Conservation (phyloP, 345 rosid species). For the Brassica nigra region DNA sequence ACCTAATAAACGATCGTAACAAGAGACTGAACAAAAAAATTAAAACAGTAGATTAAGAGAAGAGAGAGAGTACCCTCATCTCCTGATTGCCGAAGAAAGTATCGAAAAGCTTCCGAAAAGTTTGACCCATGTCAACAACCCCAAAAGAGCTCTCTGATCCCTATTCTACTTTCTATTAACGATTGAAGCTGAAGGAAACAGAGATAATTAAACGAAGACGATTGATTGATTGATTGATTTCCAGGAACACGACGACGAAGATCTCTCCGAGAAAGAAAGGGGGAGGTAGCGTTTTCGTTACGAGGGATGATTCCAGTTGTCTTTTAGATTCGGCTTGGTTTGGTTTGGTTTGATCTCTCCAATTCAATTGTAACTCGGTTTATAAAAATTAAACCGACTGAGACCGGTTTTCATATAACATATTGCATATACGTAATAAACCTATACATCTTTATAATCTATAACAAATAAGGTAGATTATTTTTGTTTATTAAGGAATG, state of each 20-base stretch:
- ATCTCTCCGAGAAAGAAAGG: not conserved
- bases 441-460: not conserved
- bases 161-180: no score
- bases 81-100: conserved; percentile 84
- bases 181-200: not conserved
- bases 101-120: conserved; percentile 88
- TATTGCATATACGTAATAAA: no score
- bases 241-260: not conserved
- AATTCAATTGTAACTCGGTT: not conserved
- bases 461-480: no score
- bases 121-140: conserved; percentile 65
- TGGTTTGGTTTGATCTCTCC: not conserved
- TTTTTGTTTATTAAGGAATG: not conserved
- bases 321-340: not conserved
- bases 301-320: not conserved
- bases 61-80: conserved; percentile 64
- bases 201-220: conserved; percentile 12
- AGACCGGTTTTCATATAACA: no score
- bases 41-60: conserved; percentile 11
- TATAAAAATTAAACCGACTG: not conserved
- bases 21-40: conserved; percentile 27
- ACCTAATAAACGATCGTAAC: conserved; percentile 36
- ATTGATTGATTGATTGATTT: conserved; percentile 13
- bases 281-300: not conserved
- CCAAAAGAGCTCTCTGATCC: not conserved